phyloP scores from a whole-genome alignment of 2,329 filamentous ascomycete species.

The Paecilomyces sp. region DNA sequence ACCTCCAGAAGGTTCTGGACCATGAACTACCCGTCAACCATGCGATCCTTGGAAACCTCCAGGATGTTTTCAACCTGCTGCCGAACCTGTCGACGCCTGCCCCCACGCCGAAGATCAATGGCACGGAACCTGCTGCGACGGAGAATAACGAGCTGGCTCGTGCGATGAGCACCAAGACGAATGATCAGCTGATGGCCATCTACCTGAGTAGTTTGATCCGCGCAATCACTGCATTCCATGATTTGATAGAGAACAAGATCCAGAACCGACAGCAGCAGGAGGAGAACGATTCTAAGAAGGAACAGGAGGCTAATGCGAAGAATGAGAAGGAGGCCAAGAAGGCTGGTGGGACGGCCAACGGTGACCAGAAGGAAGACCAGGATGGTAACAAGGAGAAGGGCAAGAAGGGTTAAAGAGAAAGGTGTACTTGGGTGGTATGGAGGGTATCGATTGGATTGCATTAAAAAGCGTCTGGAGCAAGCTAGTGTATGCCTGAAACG shows the following conservation, averaged over 20 bases:
- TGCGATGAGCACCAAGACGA: conserved; percentile 98
- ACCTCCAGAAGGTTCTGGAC: conserved; percentile 92
- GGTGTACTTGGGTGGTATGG: neutral
- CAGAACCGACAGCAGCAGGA: conserved; percentile 97
- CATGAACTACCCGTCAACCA: conserved; percentile 93
- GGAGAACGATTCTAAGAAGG: conserved; percentile 80
- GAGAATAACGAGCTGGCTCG: conserved; percentile 83
- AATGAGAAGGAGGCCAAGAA: conserved; percentile 58
- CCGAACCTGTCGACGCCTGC: conserved; percentile 86
- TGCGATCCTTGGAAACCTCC: conserved; percentile 93
- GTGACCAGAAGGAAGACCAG: conserved; percentile 51
- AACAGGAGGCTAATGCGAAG: conserved; percentile 57
- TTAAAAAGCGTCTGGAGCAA: conserved; percentile 18
- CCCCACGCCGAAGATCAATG: conserved; percentile 52
- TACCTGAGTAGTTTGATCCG: conserved; percentile 95
- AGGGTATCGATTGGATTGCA: neutral
- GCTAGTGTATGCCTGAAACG: conserved; percentile 14
- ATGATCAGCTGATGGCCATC: conserved; percentile 97
- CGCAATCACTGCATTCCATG: conserved; percentile 97
- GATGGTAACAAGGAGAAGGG: conserved; percentile 52
- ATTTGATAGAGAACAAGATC: conserved; percentile 99
- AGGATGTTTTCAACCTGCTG: conserved; percentile 97
- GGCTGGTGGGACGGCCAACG: conserved; percentile 36
- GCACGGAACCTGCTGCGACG: conserved; percentile 46
- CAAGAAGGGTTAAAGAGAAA: conserved; percentile 33